A percentile compares a stretch with the other conserved stretches of the same genome.
These are phyloP conservation scores for Thymus mandschuricus DNA, from an alignment of 257 asterid genomes.

Conservation along the genomic window DNA sequence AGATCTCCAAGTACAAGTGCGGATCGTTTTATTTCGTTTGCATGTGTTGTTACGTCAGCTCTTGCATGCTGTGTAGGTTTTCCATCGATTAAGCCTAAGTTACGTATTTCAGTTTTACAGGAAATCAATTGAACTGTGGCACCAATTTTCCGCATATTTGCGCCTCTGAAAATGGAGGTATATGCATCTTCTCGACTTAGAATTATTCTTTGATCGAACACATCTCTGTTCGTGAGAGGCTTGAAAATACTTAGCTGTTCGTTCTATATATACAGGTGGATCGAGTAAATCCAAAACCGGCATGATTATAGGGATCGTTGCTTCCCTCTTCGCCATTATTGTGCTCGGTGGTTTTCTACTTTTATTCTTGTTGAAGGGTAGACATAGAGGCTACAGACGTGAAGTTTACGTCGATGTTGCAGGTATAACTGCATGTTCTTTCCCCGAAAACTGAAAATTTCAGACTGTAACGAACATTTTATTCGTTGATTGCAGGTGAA, in stretches of 20 bases:
- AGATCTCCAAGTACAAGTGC: conserved; percentile 79
- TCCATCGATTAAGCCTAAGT: conserved; percentile 37
- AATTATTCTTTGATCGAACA: not conserved
- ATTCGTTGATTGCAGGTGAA: conserved; percentile 58
- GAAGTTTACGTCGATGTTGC: conserved; percentile 90
- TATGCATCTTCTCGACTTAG: conserved; percentile 1
- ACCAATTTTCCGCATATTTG: conserved; percentile 50
- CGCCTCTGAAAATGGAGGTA: conserved; percentile 72
- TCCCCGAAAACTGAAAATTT: conserved; percentile 17
- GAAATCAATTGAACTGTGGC: conserved; percentile 84
- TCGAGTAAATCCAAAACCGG: conserved; percentile 67
- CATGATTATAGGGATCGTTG: conserved; percentile 64
- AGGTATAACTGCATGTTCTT: conserved; percentile 44
- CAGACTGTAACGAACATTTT: conserved; percentile 9
- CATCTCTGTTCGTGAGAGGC: not conserved
- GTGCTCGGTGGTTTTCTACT: conserved; percentile 61
- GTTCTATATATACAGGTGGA: conserved; percentile 52
- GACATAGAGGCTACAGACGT: conserved; percentile 56
- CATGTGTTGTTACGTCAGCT: not conserved
- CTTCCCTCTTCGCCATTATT: conserved; percentile 59
- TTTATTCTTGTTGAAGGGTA: conserved; percentile 63
- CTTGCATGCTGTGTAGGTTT: not conserved
- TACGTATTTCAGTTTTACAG: conserved; percentile 76
- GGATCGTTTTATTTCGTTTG: conserved; percentile 26
- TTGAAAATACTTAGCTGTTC: not conserved